phyloP scores from a whole-genome alignment of 352 stramenopile species.

The Phytopythium cucurbitacearum region DNA sequence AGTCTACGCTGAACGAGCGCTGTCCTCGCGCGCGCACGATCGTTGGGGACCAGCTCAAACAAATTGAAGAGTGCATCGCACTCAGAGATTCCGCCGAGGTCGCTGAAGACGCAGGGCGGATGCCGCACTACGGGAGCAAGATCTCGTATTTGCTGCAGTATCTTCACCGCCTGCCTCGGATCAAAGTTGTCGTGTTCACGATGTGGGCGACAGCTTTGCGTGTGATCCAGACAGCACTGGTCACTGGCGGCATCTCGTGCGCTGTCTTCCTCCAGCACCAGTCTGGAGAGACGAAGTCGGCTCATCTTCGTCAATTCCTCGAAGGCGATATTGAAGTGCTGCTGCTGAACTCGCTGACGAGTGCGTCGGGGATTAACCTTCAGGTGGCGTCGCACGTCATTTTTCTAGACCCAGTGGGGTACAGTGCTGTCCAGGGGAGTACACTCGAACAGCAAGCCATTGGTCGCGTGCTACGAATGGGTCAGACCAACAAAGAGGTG shows the following conservation, averaged over 20 bases:
- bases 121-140: constrained; percentile 67
- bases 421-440: constrained; percentile 62
- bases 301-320: constrained; percentile 62
- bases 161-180: constrained; percentile 35
- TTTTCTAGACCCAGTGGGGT: constrained; percentile 75
- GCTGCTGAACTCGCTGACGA: constrained; percentile 77
- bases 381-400: constrained; percentile 81
- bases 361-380: constrained; percentile 81
- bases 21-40: constrained; percentile 38
- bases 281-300: constrained; percentile 73
- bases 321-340: constrained; percentile 61
- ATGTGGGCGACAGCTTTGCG: constrained; percentile 72
- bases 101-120: constrained; percentile 16
- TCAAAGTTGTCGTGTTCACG: constrained; percentile 81
- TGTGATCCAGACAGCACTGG: constrained; percentile 59
- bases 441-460: constrained; percentile 81
- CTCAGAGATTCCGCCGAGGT: constrained; percentile 23
- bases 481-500: constrained; percentile 66
- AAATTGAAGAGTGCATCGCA: constrained; percentile 44
- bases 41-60: constrained; percentile 46
- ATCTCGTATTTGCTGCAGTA: constrained; percentile 68
- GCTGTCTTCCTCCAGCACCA: constrained; percentile 74
- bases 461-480: constrained; percentile 82
- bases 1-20: constrained; percentile 52
- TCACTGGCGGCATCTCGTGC: constrained; percentile 46